These are phyloP conservation scores for Spirogloea muscicola DNA, from an alignment of 139 green algal genomes.

Conservation along the genomic window DNA sequence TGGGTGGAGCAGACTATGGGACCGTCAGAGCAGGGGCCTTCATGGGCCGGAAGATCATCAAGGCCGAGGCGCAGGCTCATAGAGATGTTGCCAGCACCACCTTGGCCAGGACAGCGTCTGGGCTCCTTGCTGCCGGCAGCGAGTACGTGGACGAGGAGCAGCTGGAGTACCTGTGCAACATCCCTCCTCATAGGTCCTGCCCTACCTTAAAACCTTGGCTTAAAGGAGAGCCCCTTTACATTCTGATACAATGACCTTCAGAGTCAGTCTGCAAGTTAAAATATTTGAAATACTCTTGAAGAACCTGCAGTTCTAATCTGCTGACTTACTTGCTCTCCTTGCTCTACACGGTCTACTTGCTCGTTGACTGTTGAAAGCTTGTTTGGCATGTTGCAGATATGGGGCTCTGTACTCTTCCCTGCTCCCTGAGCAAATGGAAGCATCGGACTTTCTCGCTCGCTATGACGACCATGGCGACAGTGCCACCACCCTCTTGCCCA, in stretches of 20 bases:
- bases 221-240: neutral
- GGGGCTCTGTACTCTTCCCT: constrained; percentile 43
- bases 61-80: neutral
- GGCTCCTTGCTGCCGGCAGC: neutral
- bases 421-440: constrained; percentile 64
- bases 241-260: neutral
- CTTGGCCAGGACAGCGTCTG: neutral
- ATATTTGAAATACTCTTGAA: neutral
- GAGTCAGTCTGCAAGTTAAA: neutral
- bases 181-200: constrained; percentile 52
- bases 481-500: constrained; percentile 60
- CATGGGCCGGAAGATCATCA: constrained; percentile 54
- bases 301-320: neutral
- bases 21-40: constrained; percentile 79
- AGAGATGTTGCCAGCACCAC: neutral
- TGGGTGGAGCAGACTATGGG: constrained; percentile 79
- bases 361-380: neutral
- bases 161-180: constrained; percentile 57
- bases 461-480: constrained; percentile 67
- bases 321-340: neutral
- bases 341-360: neutral
- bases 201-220: neutral
- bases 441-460: constrained; percentile 63
- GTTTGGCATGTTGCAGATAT: constrained; percentile 39
- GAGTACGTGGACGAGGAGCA: neutral